Conservation (phyloP, 2,329 filamentous ascomycete genomes). For the Arthrobotrys entomopaga region DNA sequence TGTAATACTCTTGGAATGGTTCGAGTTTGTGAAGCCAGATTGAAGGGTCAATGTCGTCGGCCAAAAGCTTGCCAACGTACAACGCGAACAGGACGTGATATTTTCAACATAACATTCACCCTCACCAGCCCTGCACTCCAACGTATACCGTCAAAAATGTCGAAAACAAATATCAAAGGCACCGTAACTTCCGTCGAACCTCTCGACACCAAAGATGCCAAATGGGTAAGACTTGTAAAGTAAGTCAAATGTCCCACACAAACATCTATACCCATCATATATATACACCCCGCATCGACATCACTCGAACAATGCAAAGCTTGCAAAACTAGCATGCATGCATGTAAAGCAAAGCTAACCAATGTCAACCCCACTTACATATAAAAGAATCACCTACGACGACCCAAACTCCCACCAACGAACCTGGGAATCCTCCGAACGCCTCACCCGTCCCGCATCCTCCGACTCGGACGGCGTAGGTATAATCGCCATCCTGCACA, state of each 20-base stretch:
- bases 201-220: conserved; percentile 64
- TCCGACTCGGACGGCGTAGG: conserved; percentile 77
- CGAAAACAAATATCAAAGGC: conserved; percentile 48
- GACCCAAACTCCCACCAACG: conserved; percentile 71
- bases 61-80: too few relatives aligned
- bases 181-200: conserved; percentile 57
- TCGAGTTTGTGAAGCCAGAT: too few relatives aligned
- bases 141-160: conserved; percentile 16
- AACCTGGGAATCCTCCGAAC: conserved; percentile 78
- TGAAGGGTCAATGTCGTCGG: too few relatives aligned
- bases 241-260: conserved; percentile 60
- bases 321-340: background rate
- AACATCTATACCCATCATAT: background rate
- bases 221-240: conserved; percentile 72
- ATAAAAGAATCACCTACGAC: conserved; percentile 68
- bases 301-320: background rate
- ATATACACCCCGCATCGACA: background rate
- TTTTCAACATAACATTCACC: background rate
- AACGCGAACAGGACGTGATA: too few relatives aligned
- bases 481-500: conserved; percentile 75
- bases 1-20: too few relatives aligned
- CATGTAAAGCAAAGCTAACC: too few relatives aligned
- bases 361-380: conserved; percentile 21
- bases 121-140: background rate
- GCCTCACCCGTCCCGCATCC: conserved; percentile 72